phyloP scores from a whole-genome alignment of 1,139 yeast genomes.

The Pichia inconspicua region DNA sequence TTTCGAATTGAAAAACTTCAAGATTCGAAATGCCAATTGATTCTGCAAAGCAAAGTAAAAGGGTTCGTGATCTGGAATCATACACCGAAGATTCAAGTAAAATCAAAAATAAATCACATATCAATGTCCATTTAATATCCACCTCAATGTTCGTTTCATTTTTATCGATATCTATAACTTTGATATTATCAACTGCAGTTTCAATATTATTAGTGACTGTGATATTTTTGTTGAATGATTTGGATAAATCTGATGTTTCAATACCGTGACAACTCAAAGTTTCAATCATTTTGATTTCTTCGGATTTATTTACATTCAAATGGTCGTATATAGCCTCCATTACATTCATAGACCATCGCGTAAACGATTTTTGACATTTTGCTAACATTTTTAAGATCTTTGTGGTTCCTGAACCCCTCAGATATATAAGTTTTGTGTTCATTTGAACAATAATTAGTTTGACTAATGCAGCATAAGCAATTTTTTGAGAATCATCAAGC shows the following conservation, averaged over 20 bases:
- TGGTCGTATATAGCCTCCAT: slow-evolving; percentile 74
- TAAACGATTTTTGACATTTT: slow-evolving; percentile 69
- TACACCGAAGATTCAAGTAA: slow-evolving; percentile 78
- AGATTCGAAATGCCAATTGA: slow-evolving; percentile 48
- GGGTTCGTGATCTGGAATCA: slow-evolving; percentile 80
- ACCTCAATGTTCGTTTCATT: slow-evolving; percentile 36
- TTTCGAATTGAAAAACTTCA: slow-evolving; percentile 82
- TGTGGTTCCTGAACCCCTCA: slow-evolving; percentile 44
- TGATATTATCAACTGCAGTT: slow-evolving; percentile 5
- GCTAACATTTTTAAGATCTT: slow-evolving; percentile 55
- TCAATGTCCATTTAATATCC: slow-evolving; percentile 86
- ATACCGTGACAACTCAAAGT: slow-evolving; percentile 79
- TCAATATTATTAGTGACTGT: slow-evolving; percentile 20
- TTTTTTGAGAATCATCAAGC: slow-evolving; percentile 76
- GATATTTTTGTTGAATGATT: slow-evolving; percentile 32
- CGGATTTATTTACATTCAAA: slow-evolving; percentile 53
- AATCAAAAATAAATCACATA: slow-evolving; percentile 81
- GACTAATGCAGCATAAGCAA: slow-evolving; percentile 85
- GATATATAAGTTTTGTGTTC: slow-evolving; percentile 68
- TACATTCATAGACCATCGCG: slow-evolving; percentile 76
- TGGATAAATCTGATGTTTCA: slow-evolving; percentile 58
- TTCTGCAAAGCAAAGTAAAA: slow-evolving; percentile 59
- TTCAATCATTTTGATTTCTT: slow-evolving; percentile 84
- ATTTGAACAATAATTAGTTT: slow-evolving; percentile 69
- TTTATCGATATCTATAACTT: slow-evolving; percentile 13